phyloP scores from a whole-genome alignment of 768 basidiomycete species.

The Lentinula lateritia region DNA sequence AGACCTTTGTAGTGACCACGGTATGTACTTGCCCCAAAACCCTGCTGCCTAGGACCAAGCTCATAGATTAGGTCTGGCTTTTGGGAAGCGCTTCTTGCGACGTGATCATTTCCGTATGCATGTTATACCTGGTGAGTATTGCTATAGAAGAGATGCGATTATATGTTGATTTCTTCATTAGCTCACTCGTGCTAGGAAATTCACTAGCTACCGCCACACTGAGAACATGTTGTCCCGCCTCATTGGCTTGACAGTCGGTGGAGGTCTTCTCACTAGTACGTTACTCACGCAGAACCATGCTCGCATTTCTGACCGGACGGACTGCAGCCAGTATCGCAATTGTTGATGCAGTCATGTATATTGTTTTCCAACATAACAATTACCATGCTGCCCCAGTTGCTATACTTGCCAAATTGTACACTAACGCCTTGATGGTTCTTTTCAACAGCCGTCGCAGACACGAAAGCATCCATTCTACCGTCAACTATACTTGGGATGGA shows the following conservation, averaged over 20 bases:
- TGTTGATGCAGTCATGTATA: conserved; percentile 19
- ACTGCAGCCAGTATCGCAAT: conserved; percentile 19
- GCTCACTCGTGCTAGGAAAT: conserved; percentile 14
- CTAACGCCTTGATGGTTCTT: conserved; percentile 23
- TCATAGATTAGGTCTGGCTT: conserved; percentile 10
- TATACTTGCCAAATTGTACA: conserved; percentile 23
- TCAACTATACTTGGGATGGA: conserved; percentile 1
- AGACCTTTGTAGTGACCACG: not conserved
- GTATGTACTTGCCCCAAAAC: not conserved
- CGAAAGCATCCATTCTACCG: not conserved
- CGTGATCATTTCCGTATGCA: conserved; percentile 19
- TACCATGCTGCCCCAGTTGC: conserved; percentile 19
- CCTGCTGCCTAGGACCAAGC: not conserved
- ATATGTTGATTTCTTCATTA: not conserved
- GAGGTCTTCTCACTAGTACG: conserved; percentile 21
- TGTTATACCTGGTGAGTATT: conserved; percentile 20
- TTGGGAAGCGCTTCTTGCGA: conserved; percentile 19
- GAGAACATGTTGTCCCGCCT: conserved; percentile 17
- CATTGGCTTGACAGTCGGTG: conserved; percentile 22
- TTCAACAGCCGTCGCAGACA: conserved; percentile 22
- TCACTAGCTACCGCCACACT: conserved; percentile 19
- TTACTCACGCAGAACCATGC: not conserved
- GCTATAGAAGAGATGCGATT: not conserved
- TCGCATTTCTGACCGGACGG: too few species aligned
- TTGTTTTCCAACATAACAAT: conserved; percentile 19